These are phyloP conservation scores for Pseudonitzschia delicatissima DNA, from an alignment of 108 stramenopile genomes.

Conservation along the genomic window DNA sequence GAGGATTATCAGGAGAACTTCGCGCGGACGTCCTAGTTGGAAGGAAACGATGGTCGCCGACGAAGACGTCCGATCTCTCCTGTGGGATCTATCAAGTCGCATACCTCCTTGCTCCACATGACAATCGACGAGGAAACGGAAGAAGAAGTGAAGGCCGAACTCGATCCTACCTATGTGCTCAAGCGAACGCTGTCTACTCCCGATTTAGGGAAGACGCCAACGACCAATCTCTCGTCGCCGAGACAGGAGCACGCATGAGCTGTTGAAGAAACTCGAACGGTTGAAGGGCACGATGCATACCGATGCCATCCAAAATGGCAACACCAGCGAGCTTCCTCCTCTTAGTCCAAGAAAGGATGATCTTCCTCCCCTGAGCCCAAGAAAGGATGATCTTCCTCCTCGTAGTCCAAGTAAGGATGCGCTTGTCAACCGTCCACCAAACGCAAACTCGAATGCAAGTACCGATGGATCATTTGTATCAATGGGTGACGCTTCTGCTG, in stretches of 20 bases:
- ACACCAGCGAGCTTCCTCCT: not conserved
- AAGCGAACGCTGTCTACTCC: constrained; percentile 36
- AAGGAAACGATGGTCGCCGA: constrained; percentile 7
- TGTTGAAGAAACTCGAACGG: constrained; percentile 1
- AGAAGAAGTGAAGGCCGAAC: constrained; percentile 31
- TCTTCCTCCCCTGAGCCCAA: not conserved
- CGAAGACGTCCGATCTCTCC: constrained; percentile 21
- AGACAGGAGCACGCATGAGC: not conserved
- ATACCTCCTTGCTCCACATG: constrained; percentile 29
- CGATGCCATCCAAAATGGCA: not conserved
- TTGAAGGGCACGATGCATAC: not conserved
- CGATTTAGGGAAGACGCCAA: not conserved
- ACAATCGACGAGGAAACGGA: constrained; percentile 54
- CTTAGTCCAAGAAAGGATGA: not conserved
- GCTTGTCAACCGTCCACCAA: too few species aligned
- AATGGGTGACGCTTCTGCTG: too few species aligned
- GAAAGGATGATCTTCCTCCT: too few species aligned
- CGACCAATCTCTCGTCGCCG: not conserved
- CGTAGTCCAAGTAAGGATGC: too few species aligned
- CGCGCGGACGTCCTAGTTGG: not conserved
- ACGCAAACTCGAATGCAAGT: too few species aligned
- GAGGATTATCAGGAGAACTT: not conserved
- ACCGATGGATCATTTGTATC: too few species aligned
- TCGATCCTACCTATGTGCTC: constrained; percentile 19
- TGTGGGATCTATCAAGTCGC: constrained; percentile 30